Evolutionary conservation across 257 asterid genomes (phyloP).

Genomic region (Verbascum thapsus): DNA sequence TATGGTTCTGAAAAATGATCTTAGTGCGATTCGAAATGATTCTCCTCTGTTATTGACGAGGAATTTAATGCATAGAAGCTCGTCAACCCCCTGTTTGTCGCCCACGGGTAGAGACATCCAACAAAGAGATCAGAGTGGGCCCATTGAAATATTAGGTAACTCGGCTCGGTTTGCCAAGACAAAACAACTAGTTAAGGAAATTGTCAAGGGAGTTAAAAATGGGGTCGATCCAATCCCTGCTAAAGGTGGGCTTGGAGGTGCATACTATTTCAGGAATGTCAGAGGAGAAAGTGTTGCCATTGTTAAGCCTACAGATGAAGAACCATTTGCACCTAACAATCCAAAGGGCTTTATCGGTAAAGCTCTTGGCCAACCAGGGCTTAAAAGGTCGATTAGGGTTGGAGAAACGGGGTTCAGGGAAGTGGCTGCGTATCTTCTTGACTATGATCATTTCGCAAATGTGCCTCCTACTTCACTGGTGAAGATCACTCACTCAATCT

Average conservation of each 20-base stretch:
- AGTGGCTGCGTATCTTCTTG: conserved; percentile 97
- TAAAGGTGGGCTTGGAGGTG: conserved; percentile 91
- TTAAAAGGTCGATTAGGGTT: conserved; percentile 81
- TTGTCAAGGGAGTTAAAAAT: conserved; percentile 68
- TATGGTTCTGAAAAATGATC: conserved; percentile 82
- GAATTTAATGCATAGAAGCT: conserved; percentile 81
- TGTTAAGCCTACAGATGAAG: conserved; percentile 98
- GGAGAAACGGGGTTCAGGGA: conserved; percentile 97
- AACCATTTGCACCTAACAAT: conserved; percentile 94
- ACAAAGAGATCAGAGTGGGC: conserved; percentile 82
- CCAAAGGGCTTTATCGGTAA: conserved; percentile 96
- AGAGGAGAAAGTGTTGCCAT: conserved; percentile 93
- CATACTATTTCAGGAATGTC: conserved; percentile 77
- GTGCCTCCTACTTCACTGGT: conserved; percentile 95
- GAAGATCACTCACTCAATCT: conserved; percentile 86
- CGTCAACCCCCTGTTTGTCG: conserved; percentile 96
- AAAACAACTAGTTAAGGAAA: conserved; percentile 67
- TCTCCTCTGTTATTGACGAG: conserved; percentile 85
- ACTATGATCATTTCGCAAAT: conserved; percentile 80
- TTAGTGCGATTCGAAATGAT: conserved; percentile 82
- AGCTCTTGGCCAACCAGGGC: conserved; percentile 92
- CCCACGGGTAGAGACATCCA: conserved; percentile 85
- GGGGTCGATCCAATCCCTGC: conserved; percentile 88
- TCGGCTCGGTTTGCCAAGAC: conserved; percentile 57
- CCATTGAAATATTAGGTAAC: conserved; percentile 82